Percentiles rank a stretch among this genome's conserved stretches.
phyloP scores from a whole-genome alignment of 2,329 filamentous ascomycete genomes.

The Talaromyces sp. region DNA sequence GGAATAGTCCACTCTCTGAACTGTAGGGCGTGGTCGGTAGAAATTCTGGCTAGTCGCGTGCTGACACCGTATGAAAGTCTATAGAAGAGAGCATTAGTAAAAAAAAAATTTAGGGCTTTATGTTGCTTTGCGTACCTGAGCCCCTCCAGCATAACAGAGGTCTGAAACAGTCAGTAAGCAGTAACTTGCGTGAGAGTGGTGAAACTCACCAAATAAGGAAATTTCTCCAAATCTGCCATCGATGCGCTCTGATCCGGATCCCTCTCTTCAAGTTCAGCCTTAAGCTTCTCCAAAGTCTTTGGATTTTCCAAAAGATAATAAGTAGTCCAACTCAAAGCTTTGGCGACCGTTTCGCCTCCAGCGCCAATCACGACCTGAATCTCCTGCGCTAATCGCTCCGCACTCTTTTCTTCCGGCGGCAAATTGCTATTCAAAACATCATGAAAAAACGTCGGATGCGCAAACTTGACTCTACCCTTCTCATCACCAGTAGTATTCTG shows the following conservation, averaged over 20 bases:
- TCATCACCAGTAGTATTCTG: conserved; percentile 11
- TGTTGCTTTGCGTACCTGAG: conserved; percentile 23
- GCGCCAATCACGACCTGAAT: conserved; percentile 30
- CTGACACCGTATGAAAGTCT: conserved; percentile 33
- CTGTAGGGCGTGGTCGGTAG: conserved; percentile 19
- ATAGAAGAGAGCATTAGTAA: background rate
- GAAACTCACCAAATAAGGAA: conserved; percentile 29
- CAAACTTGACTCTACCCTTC: conserved; percentile 3
- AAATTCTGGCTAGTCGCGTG: conserved; percentile 23
- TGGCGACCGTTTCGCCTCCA: conserved; percentile 34
- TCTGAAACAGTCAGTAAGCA: conserved; percentile 15
- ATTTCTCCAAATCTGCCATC: conserved; percentile 27
- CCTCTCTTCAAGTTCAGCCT: conserved; percentile 21
- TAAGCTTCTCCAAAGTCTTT: conserved; percentile 20
- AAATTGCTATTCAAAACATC: conserved; percentile 28
- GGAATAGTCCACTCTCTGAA: conserved; percentile 21
- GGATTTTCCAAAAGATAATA: conserved; percentile 25
- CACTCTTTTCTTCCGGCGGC: conserved; percentile 35
- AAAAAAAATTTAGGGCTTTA: background rate
- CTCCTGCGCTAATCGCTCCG: conserved; percentile 31
- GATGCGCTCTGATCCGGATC: conserved; percentile 21
- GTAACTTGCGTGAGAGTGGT: background rate
- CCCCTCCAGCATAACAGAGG: conserved; percentile 29
- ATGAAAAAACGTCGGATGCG: conserved; percentile 29
- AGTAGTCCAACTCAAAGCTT: conserved; percentile 22